Base-by-base conservation (phyloP, 106 monocot species). In the Acanthochlamys bracteata region DNA sequence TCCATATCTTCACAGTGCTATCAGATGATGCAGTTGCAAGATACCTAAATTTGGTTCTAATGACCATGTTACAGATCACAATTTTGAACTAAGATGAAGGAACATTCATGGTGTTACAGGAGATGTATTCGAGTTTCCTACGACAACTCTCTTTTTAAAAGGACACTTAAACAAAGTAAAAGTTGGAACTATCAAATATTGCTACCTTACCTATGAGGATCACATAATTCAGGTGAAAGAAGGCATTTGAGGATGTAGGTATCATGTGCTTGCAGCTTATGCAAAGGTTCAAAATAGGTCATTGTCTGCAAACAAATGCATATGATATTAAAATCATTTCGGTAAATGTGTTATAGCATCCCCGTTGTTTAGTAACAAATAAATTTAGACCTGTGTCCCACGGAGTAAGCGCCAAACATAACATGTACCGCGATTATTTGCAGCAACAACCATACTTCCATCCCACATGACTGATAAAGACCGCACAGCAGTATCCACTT, bases 381-480 rank as follows among this genome's bases (percentile, higher is more conserved):
- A 76, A 74, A 11, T 24, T 15, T 60, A 33, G 64, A 86, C 88
- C 92, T 99, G 98, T 55, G 84, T 83, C 66, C 92, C 92, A 54
- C 79, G 83, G 11, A 88, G 78, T 73, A 99, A 67, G 3, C 98
- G 79, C 98, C 98, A 92, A 7, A 99, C 88, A 78, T 92, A 98
- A 75, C 98, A 99, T 70, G 85, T 99, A 24, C 92, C 98, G 61
- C 43, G 75, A 67, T 99, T 92, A 74, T 99, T 99, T 59, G 98
- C 98, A 76, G 98, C 98, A 68, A 99, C 98, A 57, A 99, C 92
- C 74, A 99, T 79, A 74, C 88, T 89, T 7, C 92, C 98, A 79
- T 99, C 98, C 98, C 98, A 99, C 98, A 99, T 92, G 17, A 99
- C 85, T 55, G 98, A 85, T 51, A 99, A 60, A 65, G 92, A 99